Percentiles rank a stretch among this genome's conserved stretches.
Evolutionary conservation across 2,329 filamentous ascomycete genomes (phyloP).

Genomic region (Davidsoniella neocaledoniae): DNA sequence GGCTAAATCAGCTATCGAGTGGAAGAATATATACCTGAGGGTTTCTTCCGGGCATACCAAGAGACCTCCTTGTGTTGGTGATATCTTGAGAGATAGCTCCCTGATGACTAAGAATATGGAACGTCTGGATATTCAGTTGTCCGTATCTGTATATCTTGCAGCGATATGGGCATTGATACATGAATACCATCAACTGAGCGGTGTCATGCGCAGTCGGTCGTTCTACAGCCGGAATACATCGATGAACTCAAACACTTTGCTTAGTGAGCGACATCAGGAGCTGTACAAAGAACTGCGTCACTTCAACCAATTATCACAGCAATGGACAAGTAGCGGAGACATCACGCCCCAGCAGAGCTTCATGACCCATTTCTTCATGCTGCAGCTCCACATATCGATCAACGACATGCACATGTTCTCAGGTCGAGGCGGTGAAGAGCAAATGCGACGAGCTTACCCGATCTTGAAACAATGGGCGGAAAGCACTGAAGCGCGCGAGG

Average conservation of each 20-base stretch:
- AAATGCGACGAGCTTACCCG: constrained; percentile 42
- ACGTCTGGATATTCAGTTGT: constrained; percentile 37
- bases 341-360: constrained; percentile 30
- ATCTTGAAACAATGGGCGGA: constrained; percentile 41
- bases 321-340: constrained; percentile 21
- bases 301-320: constrained; percentile 27
- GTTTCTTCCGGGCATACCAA: constrained; percentile 22
- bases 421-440: constrained; percentile 49
- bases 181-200: constrained; percentile 46
- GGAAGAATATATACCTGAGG: constrained; percentile 43
- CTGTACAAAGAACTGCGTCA: constrained; percentile 38
- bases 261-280: constrained; percentile 42
- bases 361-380: constrained; percentile 37
- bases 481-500: constrained; percentile 37
- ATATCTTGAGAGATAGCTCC: constrained; percentile 39
- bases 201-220: constrained; percentile 29
- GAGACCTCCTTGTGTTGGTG: constrained; percentile 33
- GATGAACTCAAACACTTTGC: constrained; percentile 27
- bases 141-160: constrained; percentile 44
- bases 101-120: constrained; percentile 31
- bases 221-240: constrained; percentile 25
- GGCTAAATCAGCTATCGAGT: constrained; percentile 43
- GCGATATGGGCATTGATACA: constrained; percentile 49
- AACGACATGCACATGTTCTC: constrained; percentile 52
- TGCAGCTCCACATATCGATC: constrained; percentile 47